Percentiles rank a stretch among this genome's conserved stretches.
Conservation (phyloP, 805 yeast species). For the Metschnikowia rubicola region DNA sequence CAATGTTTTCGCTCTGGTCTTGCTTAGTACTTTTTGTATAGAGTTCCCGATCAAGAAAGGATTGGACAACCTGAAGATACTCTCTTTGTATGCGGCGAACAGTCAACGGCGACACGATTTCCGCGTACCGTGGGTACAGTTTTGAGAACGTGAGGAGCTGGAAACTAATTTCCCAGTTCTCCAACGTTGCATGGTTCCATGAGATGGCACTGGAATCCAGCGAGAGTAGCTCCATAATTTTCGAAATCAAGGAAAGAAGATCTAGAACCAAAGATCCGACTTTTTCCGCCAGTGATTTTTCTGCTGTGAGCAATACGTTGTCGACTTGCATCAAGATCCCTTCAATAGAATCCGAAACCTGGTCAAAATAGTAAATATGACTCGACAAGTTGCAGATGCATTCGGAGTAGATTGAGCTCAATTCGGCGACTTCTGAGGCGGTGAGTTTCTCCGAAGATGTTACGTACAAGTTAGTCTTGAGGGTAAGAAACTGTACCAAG, state of each 20-base stretch:
- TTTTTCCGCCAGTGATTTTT: slow-evolving; percentile 9
- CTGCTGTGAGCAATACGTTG: slow-evolving; percentile 20
- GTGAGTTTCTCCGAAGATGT: slow-evolving; percentile 20
- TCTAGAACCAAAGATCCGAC: slow-evolving; percentile 23
- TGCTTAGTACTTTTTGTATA: slow-evolving; percentile 24
- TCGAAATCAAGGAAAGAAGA: slow-evolving; percentile 30
- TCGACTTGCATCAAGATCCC: slow-evolving; percentile 54
- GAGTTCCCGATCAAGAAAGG: slow-evolving; percentile 26
- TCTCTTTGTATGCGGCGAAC: slow-evolving; percentile 33
- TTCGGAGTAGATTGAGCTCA: slow-evolving; percentile 43
- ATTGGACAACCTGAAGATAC: slow-evolving; percentile 37
- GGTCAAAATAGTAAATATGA: slow-evolving; percentile 84
- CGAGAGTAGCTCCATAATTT: slow-evolving; percentile 30
- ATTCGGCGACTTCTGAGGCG: slow-evolving; percentile 25
- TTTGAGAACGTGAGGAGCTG: slow-evolving; percentile 25
- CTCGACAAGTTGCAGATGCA: slow-evolving; percentile 69
- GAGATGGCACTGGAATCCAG: slow-evolving; percentile 34
- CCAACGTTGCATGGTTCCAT: slow-evolving; percentile 41
- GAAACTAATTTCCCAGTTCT: slow-evolving; percentile 43
- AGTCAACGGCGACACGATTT: slow-evolving; percentile 18
- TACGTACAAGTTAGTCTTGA: slow-evolving; percentile 41
- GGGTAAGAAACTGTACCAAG: slow-evolving; percentile 52
- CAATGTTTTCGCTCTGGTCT: slow-evolving; percentile 9
- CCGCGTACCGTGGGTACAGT: slow-evolving; percentile 9
- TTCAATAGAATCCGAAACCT: slow-evolving; percentile 73